Percentiles rank a stretch among this genome's conserved stretches.
These are phyloP conservation scores for Linanthus parryae DNA, from an alignment of 148 eudicot genomes.

Conservation along the genomic window DNA sequence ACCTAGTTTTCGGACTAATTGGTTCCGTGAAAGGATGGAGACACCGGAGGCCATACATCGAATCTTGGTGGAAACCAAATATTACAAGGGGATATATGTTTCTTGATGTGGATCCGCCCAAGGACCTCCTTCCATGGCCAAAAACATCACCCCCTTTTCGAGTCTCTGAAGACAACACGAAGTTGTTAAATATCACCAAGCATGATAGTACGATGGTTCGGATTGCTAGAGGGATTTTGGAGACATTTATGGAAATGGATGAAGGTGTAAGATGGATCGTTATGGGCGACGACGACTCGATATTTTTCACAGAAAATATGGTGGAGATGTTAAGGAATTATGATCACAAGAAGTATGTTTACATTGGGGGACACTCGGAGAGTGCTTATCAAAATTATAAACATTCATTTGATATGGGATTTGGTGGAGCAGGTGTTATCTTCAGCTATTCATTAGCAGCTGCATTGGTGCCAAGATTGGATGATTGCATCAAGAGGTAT, in stretches of 20 bases:
- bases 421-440: neutral
- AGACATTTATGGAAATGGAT: neutral
- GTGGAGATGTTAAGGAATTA: constrained; percentile 1
- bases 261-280: constrained; percentile 3
- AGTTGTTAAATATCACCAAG: neutral
- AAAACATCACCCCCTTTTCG: neutral
- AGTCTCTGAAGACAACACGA: neutral
- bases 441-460: neutral
- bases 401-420: constrained; percentile 5
- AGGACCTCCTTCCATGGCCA: constrained; percentile 5
- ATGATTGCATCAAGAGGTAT: constrained; percentile 1
- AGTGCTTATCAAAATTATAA: neutral
- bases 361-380: constrained; percentile 11
- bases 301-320: neutral
- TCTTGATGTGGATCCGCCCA: neutral
- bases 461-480: neutral
- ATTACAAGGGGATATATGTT: neutral
- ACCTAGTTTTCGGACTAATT: constrained; percentile 1
- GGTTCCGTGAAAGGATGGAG: constrained; percentile 1
- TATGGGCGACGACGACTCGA: constrained; percentile 9
- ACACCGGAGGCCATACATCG: neutral
- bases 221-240: constrained; percentile 3
- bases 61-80: constrained; percentile 8
- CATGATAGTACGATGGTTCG: constrained; percentile 6
- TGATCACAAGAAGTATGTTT: constrained; percentile 2